Evolutionary conservation across 2,329 filamentous ascomycete genomes (phyloP), one percentile per base, ranked within the genome.

Genomic region (Nemania sp.): DNA sequence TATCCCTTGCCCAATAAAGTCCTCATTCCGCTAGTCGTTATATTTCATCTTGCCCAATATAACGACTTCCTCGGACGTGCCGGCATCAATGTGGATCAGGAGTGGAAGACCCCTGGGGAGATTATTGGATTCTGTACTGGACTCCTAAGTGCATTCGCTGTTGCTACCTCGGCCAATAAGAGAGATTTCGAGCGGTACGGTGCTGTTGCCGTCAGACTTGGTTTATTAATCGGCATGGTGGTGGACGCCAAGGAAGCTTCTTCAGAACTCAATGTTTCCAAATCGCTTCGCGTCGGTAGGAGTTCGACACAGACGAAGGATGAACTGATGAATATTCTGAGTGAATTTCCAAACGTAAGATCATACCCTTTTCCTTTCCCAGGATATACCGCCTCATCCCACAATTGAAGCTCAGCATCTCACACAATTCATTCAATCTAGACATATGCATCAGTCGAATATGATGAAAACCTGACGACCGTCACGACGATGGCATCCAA

Each of bases 121-220:
- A 69, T 69, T 1, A 40, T 74, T 0, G 78, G 79, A 0, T 74
- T 79, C 53, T 80, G 79, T 37, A 73, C 72, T 1, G 78, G 78
- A 0, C 54, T 79, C 1, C 51, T 81, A n/a, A 72, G 65, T 42
- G 75, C 79, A 6, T 56, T 75, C 12, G 75, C 76, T 0, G 74
- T 78, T 0, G 68, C 77, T 0, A 67, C 71, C 59, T 66, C 74
- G 15, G 9, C 43, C 1, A 72, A 66, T 29, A 46, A 50, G 1
- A 39, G 57, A 0, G 68, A 78, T 1, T 66, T 80, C n/a, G 49
- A 71, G 29, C 57, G 66, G 7, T 72, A 78, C 60, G 77, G 74
- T 0, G 71, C 75, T 2, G 70, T 67, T 0, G 78, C 78, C 0
- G 48, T 80, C 2, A 71, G 77, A 0, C 58, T 81, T 2, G 77